Conservation (phyloP, 1,284 basidiomycete species). For the Ganoderma lingzhi region DNA sequence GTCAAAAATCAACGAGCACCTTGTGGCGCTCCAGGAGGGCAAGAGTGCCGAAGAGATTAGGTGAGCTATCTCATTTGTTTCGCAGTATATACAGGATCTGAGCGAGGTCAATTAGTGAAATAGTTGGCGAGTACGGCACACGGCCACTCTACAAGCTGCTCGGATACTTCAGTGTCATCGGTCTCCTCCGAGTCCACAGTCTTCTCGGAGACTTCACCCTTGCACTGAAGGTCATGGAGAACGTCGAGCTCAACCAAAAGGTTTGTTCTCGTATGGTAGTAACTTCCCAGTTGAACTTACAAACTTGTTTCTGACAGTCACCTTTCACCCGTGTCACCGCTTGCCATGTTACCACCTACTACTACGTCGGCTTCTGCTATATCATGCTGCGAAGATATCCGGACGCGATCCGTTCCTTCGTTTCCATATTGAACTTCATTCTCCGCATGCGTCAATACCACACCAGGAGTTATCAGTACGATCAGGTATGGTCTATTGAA, state of each 20-base stretch:
- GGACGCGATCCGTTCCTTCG: slow-evolving; percentile 94
- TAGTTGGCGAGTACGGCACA: slow-evolving; percentile 92
- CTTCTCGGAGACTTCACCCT: slow-evolving; percentile 96
- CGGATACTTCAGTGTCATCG: slow-evolving; percentile 98
- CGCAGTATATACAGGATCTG: neutral
- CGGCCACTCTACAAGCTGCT: slow-evolving; percentile 93
- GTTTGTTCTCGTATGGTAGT: slow-evolving; percentile 42
- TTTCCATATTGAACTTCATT: slow-evolving; percentile 93
- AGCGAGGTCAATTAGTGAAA: slow-evolving; percentile 60
- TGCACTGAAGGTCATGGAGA: slow-evolving; percentile 95
- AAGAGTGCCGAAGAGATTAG: slow-evolving; percentile 85
- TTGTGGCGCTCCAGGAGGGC: slow-evolving; percentile 83
- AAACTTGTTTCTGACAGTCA: slow-evolving; percentile 50
- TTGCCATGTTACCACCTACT: slow-evolving; percentile 94
- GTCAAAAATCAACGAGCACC: slow-evolving; percentile 93
- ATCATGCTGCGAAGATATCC: slow-evolving; percentile 94
- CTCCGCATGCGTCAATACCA: slow-evolving; percentile 95
- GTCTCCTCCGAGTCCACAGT: slow-evolving; percentile 94
- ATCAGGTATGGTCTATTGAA: slow-evolving; percentile 67
- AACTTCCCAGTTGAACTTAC: neutral
- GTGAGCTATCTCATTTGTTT: slow-evolving; percentile 54
- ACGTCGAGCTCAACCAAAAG: slow-evolving; percentile 90
- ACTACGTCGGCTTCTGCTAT: slow-evolving; percentile 97
- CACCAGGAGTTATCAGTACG: slow-evolving; percentile 95
- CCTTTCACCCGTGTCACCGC: slow-evolving; percentile 93